These are phyloP conservation scores for Rhytidiadelphus loreus DNA, from an alignment of 225 moss, liverwort and hornwort genomes.

Conservation along the genomic window DNA sequence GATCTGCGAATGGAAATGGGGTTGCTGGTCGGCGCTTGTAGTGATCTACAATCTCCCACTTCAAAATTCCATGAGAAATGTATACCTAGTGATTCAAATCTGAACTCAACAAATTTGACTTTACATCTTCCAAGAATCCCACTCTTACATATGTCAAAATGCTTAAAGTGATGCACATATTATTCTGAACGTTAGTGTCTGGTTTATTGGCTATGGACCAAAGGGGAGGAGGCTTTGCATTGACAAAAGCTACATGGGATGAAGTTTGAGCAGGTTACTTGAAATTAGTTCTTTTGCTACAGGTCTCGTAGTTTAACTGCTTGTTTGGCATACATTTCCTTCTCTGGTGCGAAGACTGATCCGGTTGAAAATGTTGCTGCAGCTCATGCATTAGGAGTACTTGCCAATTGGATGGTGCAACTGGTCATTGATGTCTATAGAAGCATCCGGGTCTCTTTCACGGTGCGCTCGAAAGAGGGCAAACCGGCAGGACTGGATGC, in stretches of 20 bases:
- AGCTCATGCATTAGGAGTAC: slow-evolving; percentile 86
- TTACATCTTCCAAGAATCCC: neutral
- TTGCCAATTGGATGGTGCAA: slow-evolving; percentile 94
- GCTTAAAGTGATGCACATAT: neutral
- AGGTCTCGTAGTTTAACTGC: neutral
- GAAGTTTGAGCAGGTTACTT: neutral
- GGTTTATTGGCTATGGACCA: neutral
- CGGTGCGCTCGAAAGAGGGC: slow-evolving; percentile 34
- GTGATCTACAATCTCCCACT: neutral
- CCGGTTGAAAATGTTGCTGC: slow-evolving; percentile 8
- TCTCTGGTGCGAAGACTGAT: neutral
- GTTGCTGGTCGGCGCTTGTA: neutral
- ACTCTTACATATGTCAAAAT: neutral
- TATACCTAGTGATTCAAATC: neutral
- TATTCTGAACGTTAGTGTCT: neutral
- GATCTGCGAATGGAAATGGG: neutral
- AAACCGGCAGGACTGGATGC: slow-evolving; percentile 27
- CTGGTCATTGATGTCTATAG: slow-evolving; percentile 62
- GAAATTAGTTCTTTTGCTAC: neutral
- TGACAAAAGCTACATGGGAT: neutral
- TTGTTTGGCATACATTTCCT: neutral
- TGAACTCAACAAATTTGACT: neutral
- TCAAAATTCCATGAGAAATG: neutral
- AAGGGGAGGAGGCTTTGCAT: neutral
- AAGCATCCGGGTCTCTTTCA: slow-evolving; percentile 42